Evolutionary conservation across 768 basidiomycete species (phyloP).

Genomic region (Termitomyces sp.): DNA sequence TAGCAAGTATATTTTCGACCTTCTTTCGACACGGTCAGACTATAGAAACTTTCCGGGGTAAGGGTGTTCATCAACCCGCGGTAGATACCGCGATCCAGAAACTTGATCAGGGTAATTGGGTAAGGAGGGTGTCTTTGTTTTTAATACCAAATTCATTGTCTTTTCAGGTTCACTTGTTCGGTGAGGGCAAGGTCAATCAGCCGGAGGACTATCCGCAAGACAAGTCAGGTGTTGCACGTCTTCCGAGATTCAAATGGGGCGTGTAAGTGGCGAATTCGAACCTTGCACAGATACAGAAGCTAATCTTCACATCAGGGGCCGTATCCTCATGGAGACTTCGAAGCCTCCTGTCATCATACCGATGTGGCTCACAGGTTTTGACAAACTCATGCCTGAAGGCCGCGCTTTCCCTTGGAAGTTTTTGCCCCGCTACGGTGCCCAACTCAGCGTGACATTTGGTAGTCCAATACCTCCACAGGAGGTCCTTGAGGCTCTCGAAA

Average conservation of each 20-base stretch:
- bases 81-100: constrained; percentile 79
- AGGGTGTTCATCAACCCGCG: constrained; percentile 82
- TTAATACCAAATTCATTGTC: not conserved
- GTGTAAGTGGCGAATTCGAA: constrained; percentile 50
- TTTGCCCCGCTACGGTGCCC: constrained; percentile 54
- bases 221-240: constrained; percentile 34
- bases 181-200: constrained; percentile 87
- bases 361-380: constrained; percentile 88
- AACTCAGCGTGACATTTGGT: constrained; percentile 76
- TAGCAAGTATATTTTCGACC: constrained; percentile 66
- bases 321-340: constrained; percentile 62
- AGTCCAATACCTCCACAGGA: constrained; percentile 51
- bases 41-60: constrained; percentile 88
- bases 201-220: constrained; percentile 41
- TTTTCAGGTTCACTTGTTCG: constrained; percentile 81
- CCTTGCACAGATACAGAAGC: not conserved
- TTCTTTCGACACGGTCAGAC: constrained; percentile 92
- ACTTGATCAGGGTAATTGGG: constrained; percentile 83
- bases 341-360: constrained; percentile 79
- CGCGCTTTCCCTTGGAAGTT: constrained; percentile 71
- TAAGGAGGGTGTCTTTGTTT: constrained; percentile 29
- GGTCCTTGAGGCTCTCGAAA: constrained; percentile 19
- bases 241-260: constrained; percentile 93
- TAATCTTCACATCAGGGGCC: constrained; percentile 44
- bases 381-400: constrained; percentile 86